Evolutionary conservation across 2,329 filamentous ascomycete genomes (phyloP).

Genomic region (Trichoderma gracile): DNA sequence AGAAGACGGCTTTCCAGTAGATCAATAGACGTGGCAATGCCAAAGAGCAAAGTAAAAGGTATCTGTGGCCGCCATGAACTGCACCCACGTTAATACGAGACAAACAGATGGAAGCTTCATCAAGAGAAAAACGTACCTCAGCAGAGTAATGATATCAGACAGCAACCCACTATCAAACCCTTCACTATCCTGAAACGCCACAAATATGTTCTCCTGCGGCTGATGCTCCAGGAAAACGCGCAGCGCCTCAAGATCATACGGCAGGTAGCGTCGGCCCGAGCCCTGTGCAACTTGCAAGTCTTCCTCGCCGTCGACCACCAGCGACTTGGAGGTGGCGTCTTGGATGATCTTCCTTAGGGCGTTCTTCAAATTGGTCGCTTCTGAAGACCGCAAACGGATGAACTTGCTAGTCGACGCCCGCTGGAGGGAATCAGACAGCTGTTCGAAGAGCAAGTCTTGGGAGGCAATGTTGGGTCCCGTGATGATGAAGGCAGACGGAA

Average conservation of each 20-base stretch:
- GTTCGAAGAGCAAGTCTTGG: constrained; percentile 71
- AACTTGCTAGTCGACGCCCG: constrained; percentile 54
- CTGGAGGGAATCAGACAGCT: constrained; percentile 61
- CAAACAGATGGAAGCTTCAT: not conserved
- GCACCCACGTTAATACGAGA: constrained; percentile 35
- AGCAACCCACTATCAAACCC: constrained; percentile 74
- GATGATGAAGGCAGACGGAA: constrained; percentile 71
- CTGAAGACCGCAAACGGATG: constrained; percentile 67
- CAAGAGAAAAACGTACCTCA: constrained; percentile 55
- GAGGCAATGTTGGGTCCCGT: constrained; percentile 78
- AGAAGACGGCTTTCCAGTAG: constrained; percentile 74
- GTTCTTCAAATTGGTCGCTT: constrained; percentile 73
- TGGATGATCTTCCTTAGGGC: constrained; percentile 72
- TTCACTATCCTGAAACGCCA: constrained; percentile 80
- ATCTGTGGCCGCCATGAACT: constrained; percentile 70
- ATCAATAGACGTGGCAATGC: constrained; percentile 78
- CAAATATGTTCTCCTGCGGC: constrained; percentile 60
- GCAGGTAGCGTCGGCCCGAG: constrained; percentile 64
- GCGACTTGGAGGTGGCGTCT: constrained; percentile 54
- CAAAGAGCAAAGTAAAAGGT: constrained; percentile 74
- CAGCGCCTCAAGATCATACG: constrained; percentile 76
- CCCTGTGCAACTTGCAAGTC: constrained; percentile 50
- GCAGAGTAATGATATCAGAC: constrained; percentile 67
- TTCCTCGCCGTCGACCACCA: constrained; percentile 59
- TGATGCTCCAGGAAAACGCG: constrained; percentile 59